Evolutionary conservation across 352 stramenopile species (phyloP), one percentile per base, ranked within the genome.

Genomic region (Stephanocyclus meneghinianus): DNA sequence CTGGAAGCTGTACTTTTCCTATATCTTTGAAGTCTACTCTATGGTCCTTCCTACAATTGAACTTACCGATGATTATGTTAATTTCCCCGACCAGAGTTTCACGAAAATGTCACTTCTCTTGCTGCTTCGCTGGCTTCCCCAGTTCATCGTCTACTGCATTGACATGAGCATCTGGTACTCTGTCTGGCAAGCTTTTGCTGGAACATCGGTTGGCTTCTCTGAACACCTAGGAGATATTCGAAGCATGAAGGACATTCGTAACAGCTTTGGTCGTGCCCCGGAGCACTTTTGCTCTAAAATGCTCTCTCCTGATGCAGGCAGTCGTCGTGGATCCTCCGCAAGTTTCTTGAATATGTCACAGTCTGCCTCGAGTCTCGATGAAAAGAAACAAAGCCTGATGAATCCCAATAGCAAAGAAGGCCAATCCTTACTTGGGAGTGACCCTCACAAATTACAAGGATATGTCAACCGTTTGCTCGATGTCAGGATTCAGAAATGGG

Each of bases 1-100:
- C 30, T 98, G 95, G 95, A 99, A 99, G 84, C 76, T 99, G 5
- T 97, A 95, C 78, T 99, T 99, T 83, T 98, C 95, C 66, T 99
- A 98, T 88, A 94, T 98, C 76, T 99, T 99, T 82, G 96, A 99
- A 80, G 98, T 99, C 11, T 96, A 94, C 30, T 95, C 95, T 37
- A 95, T 98, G 61, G 95, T 98, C 26, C 92, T 97, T 1, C 97
- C 97, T 15, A 96, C 95, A 7, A 93, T 98, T 69, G 78, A 99
- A 87, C 88, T 99, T 40, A 98, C 96, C 47, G 96, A 98, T 51
- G 97, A 99, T 80, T 98, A 98, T 78, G 82, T 97, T 30, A 97
- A 97, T 68, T 96, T 90, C 63, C 91, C 88, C 1, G 76, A 93
- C 56, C 87, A 94, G 63, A 93, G 87, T 66, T 92, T 93, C 64